Evolutionary conservation across 768 basidiomycete genomes (phyloP).

Genomic region (Phallus indusiatus): DNA sequence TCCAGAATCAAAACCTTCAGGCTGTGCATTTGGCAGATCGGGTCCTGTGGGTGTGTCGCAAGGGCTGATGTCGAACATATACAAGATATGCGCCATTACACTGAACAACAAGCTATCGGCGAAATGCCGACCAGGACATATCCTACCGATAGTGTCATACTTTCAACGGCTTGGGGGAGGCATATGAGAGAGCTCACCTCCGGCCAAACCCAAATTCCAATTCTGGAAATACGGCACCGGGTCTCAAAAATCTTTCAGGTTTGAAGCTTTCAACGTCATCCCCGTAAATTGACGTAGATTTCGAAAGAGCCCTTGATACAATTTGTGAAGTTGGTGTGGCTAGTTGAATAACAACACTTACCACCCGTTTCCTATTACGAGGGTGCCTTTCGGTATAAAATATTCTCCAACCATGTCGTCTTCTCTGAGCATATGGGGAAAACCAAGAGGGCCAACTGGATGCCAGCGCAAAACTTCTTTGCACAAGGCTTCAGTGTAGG

Average conservation of each 20-base stretch:
- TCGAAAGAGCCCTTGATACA: neutral
- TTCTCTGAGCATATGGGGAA: constrained; percentile 12
- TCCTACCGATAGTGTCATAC: neutral
- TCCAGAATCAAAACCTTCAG: neutral
- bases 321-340: neutral
- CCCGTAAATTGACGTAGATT: neutral
- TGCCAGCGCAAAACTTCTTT: constrained; percentile 17
- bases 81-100: constrained; percentile 10
- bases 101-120: constrained; percentile 12
- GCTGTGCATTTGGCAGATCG: neutral
- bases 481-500: constrained; percentile 15
- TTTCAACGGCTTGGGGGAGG: neutral
- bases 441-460: constrained; percentile 15
- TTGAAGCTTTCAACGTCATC: constrained; percentile 1
- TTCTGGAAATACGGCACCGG: neutral
- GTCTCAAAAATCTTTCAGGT: constrained; percentile 5
- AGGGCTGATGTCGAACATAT: constrained; percentile 9
- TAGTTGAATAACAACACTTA: constrained; percentile 7
- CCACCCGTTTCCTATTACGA: constrained; percentile 13
- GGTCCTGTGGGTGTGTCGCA: neutral
- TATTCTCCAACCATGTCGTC: constrained; percentile 16
- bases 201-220: neutral
- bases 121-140: constrained; percentile 15
- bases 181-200: neutral
- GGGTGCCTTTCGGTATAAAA: constrained; percentile 13